These are phyloP conservation scores for Penicillium canariense DNA, from an alignment of 495 filamentous ascomycete genomes.

Conservation along the genomic window DNA sequence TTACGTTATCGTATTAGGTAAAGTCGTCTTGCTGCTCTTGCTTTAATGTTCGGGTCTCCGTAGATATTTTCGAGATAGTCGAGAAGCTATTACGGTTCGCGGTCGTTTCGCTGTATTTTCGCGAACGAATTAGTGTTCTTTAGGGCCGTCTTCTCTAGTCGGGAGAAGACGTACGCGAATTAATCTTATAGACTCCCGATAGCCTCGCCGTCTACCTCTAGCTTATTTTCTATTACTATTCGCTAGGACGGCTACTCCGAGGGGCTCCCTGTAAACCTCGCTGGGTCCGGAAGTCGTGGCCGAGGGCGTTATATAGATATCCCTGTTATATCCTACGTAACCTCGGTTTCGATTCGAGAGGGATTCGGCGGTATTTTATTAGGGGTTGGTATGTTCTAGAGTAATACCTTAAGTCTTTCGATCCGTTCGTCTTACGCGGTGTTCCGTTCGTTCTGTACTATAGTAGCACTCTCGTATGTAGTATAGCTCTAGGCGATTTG, in stretches of 20 bases:
- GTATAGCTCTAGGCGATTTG: neutral
- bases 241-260: slow-evolving; percentile 3
- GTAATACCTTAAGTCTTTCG: neutral
- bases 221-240: slow-evolving; percentile 2
- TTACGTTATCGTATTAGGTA: slow-evolving; percentile 4
- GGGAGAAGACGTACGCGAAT: slow-evolving; percentile 7
- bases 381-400: too few relatives aligned
- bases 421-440: slow-evolving; percentile 4
- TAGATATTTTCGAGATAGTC: slow-evolving; percentile 3
- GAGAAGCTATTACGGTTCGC: neutral
- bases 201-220: slow-evolving; percentile 1
- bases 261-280: neutral
- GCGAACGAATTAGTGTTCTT: slow-evolving; percentile 9
- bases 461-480: neutral
- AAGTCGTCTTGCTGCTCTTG: neutral
- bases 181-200: slow-evolving; percentile 1
- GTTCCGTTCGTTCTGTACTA: neutral
- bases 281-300: neutral
- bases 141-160: slow-evolving; percentile 6
- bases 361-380: too few relatives aligned
- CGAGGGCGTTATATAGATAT: neutral
- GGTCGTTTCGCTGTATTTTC: slow-evolving; percentile 1
- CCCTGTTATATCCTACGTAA: too few relatives aligned
- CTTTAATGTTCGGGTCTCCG: slow-evolving; percentile 5
- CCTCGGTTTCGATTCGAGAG: too few relatives aligned